Conservation (phyloP, 148 eudicot species). For the Spergularia marina region DNA sequence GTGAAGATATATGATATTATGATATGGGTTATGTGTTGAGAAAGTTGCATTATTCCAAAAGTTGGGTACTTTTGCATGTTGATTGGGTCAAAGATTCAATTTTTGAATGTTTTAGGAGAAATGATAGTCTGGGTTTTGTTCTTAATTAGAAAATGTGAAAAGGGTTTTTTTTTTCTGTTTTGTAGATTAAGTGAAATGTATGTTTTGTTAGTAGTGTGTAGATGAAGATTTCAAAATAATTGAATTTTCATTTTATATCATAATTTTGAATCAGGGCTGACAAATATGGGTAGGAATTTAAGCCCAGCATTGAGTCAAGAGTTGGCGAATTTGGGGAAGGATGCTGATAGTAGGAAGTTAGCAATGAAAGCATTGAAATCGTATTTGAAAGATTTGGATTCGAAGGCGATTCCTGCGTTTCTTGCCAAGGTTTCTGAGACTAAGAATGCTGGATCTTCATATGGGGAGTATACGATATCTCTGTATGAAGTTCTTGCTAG, state of each 20-base stretch:
- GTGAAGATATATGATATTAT: not conserved
- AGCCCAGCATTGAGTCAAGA: constrained; percentile 78
- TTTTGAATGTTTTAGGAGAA: not conserved
- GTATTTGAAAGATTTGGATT: constrained; percentile 83
- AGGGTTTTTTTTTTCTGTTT: not conserved
- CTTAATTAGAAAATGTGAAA: not conserved
- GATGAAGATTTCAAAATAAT: not conserved
- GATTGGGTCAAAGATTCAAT: not conserved
- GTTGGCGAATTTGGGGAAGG: constrained; percentile 82
- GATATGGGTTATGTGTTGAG: not conserved
- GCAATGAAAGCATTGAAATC: constrained; percentile 89
- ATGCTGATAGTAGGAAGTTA: constrained; percentile 70
- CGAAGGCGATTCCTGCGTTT: constrained; percentile 80
- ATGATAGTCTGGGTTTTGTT: constrained; percentile 4
- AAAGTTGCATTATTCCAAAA: not conserved
- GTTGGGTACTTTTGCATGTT: not conserved
- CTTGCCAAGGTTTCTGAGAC: constrained; percentile 96
- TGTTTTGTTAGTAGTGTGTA: not conserved
- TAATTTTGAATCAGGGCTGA: constrained; percentile 3
- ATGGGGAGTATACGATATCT: constrained; percentile 86
- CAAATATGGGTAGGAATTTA: constrained; percentile 67
- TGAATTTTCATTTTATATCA: not conserved
- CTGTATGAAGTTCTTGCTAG: constrained; percentile 94
- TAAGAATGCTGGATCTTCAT: constrained; percentile 55
- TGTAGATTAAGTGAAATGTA: not conserved